These are phyloP conservation scores for Plenodomus lindquistii DNA, from an alignment of 2,329 filamentous ascomycete species.

Conservation along the genomic window DNA sequence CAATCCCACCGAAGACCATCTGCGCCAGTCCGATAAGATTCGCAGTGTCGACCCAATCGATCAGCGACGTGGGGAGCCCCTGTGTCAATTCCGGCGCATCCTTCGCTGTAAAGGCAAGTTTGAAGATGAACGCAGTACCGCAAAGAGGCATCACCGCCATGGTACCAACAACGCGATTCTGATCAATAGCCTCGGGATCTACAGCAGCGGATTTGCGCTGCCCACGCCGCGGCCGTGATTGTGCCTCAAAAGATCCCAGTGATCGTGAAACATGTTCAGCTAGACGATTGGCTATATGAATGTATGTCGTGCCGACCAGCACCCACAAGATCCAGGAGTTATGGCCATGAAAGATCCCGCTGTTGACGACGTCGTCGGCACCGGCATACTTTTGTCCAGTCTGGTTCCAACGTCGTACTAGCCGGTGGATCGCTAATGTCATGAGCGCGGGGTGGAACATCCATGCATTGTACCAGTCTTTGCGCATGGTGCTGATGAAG, in stretches of 20 bases:
- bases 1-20: slow-evolving; percentile 46
- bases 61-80: slow-evolving; percentile 45
- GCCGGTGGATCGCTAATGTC: slow-evolving; percentile 65
- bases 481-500: slow-evolving; percentile 44
- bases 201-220: slow-evolving; percentile 10
- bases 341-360: slow-evolving; percentile 56
- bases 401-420: slow-evolving; percentile 87
- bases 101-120: slow-evolving; percentile 82
- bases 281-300: slow-evolving; percentile 58
- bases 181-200: slow-evolving; percentile 29
- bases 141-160: slow-evolving; percentile 48
- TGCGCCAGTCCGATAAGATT: slow-evolving; percentile 33
- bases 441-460: slow-evolving; percentile 45
- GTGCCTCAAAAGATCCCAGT: slow-evolving; percentile 25
- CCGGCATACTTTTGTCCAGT: slow-evolving; percentile 95
- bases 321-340: slow-evolving; percentile 67
- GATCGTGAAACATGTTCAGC: slow-evolving; percentile 37
- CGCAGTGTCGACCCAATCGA: slow-evolving; percentile 52
- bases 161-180: slow-evolving; percentile 35
- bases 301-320: slow-evolving; percentile 71
- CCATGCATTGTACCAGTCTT: slow-evolving; percentile 29
- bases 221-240: background rate
- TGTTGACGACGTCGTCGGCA: slow-evolving; percentile 81
- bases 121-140: slow-evolving; percentile 74
- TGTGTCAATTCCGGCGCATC: slow-evolving; percentile 79